These are phyloP conservation scores for Phycomyces nitens DNA, from an alignment of 192 early-diverging fungal genomes.

Conservation along the genomic window DNA sequence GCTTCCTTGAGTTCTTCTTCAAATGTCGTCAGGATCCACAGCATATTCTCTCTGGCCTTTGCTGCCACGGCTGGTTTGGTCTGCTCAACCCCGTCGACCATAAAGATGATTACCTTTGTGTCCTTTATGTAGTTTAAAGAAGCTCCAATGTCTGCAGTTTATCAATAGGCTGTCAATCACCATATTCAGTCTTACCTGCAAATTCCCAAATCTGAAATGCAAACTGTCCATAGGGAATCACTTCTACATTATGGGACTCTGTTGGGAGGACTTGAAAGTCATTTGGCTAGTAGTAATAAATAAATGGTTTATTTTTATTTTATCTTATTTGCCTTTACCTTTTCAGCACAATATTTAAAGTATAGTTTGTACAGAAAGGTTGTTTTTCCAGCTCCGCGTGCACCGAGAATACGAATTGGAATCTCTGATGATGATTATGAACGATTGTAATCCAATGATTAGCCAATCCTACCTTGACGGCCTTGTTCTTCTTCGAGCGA, in stretches of 20 bases:
- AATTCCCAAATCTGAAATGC: constrained; percentile 30
- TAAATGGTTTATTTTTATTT: not conserved
- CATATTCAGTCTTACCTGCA: constrained; percentile 19
- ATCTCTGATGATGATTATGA: not conserved
- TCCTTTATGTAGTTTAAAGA: constrained; percentile 22
- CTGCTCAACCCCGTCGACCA: constrained; percentile 23
- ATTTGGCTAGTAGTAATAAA: constrained; percentile 21
- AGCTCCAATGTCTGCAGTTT: constrained; percentile 15
- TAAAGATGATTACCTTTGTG: constrained; percentile 23
- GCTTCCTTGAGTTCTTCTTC: constrained; percentile 8
- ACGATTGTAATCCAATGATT: not conserved
- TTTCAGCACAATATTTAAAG: constrained; percentile 27
- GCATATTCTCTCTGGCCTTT: constrained; percentile 24
- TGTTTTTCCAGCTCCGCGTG: constrained; percentile 32
- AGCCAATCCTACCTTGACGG: too few relatives aligned
- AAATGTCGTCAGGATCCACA: constrained; percentile 22
- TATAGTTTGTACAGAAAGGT: constrained; percentile 33
- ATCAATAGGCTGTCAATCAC: not conserved
- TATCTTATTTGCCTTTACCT: constrained; percentile 6
- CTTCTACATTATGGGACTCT: constrained; percentile 26
- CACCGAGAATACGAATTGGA: constrained; percentile 26
- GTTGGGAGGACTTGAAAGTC: constrained; percentile 32
- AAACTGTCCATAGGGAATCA: constrained; percentile 15
- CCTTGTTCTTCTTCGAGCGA: too few relatives aligned
- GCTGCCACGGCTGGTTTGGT: constrained; percentile 6